Conservation (phyloP, 805 yeast species). For the Cyberlindnera xishuangbannaensis region DNA sequence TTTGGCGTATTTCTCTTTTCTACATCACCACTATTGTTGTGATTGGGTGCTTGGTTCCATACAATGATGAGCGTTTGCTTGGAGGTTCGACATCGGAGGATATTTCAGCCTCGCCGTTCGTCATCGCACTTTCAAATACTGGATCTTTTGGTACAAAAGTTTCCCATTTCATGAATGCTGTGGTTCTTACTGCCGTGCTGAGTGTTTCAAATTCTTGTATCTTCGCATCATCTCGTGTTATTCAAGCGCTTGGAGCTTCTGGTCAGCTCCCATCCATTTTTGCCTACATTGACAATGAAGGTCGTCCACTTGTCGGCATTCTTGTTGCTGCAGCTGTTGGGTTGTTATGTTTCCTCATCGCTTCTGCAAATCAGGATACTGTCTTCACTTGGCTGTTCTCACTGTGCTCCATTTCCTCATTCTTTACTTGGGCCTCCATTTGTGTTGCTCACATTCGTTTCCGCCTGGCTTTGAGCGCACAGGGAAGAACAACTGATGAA, state of each 20-base stretch:
- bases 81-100: slow-evolving; percentile 45
- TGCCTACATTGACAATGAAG: slow-evolving; percentile 59
- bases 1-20: slow-evolving; percentile 73
- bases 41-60: slow-evolving; percentile 70
- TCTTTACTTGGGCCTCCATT: slow-evolving; percentile 61
- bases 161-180: slow-evolving; percentile 60
- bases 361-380: slow-evolving; percentile 41
- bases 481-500: slow-evolving; percentile 66
- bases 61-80: slow-evolving; percentile 41
- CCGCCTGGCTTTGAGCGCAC: slow-evolving; percentile 54
- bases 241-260: slow-evolving; percentile 57
- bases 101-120: slow-evolving; percentile 76
- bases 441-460: slow-evolving; percentile 56
- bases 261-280: slow-evolving; percentile 56
- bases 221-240: slow-evolving; percentile 62
- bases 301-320: slow-evolving; percentile 63
- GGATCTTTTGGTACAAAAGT: slow-evolving; percentile 57
- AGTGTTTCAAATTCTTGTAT: slow-evolving; percentile 72
- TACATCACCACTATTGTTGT: slow-evolving; percentile 54
- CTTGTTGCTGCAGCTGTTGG: slow-evolving; percentile 47
- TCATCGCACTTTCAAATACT: slow-evolving; percentile 59
- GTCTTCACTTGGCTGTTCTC: slow-evolving; percentile 65
- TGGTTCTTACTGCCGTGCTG: slow-evolving; percentile 60
- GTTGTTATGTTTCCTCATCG: slow-evolving; percentile 51
- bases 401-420: slow-evolving; percentile 52